Conservation (phyloP, 1,139 yeast species). For the Taphrina confusa region DNA sequence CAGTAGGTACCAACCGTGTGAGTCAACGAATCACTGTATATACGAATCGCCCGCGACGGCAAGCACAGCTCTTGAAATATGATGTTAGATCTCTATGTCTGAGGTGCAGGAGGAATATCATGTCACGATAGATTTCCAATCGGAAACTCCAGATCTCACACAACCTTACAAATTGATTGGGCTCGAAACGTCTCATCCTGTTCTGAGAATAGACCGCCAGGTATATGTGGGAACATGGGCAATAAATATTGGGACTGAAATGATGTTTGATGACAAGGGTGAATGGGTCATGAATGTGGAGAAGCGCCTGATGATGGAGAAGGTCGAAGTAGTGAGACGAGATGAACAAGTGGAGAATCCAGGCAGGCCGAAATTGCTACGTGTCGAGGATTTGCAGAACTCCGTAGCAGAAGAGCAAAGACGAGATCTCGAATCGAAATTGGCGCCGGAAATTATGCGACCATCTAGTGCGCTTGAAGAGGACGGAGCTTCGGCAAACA, state of each 20-base stretch:
- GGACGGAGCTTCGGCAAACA: too few relatives aligned
- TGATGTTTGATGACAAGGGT: constrained; percentile 22
- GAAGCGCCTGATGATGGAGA: constrained; percentile 4
- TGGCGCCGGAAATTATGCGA: too few relatives aligned
- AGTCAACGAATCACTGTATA: too few relatives aligned
- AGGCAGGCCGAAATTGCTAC: neutral
- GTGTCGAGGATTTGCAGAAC: neutral
- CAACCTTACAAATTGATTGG: constrained; percentile 16
- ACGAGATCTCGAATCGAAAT: too few relatives aligned
- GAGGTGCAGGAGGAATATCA: neutral
- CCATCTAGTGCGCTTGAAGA: too few relatives aligned
- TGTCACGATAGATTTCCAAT: constrained; percentile 29
- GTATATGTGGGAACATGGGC: constrained; percentile 22
- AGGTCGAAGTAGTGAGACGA: neutral
- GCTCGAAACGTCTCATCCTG: constrained; percentile 22
- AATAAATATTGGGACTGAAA: constrained; percentile 22
- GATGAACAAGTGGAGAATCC: neutral
- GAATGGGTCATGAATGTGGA: constrained; percentile 7
- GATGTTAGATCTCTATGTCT: too few relatives aligned
- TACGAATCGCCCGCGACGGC: too few relatives aligned
- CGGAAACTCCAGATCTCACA: constrained; percentile 11
- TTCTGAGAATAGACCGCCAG: constrained; percentile 10
- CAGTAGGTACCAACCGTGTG: too few relatives aligned
- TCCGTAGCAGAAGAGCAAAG: too few relatives aligned
- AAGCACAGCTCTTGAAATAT: too few relatives aligned